Evolutionary conservation across 257 asterid species (phyloP).

Genomic region (Mentha longifolia): DNA sequence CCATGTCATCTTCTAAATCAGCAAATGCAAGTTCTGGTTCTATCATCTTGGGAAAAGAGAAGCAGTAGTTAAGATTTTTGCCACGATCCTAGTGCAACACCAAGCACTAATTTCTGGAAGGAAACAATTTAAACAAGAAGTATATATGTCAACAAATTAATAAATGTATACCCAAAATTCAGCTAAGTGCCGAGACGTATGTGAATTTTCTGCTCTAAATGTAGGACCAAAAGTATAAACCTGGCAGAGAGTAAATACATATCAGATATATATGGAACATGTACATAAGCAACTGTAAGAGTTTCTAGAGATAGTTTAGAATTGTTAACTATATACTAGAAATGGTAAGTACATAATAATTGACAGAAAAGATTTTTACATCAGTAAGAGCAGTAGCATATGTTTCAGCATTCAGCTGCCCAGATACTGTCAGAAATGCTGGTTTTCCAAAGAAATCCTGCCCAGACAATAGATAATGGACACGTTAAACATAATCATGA

Average conservation of each 20-base stretch:
- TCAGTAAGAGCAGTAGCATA: constrained; percentile 96
- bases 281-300: constrained; percentile 17
- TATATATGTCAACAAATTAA: constrained; percentile 7
- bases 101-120: constrained; percentile 8
- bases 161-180: constrained; percentile 82
- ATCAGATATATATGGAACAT: constrained; percentile 26
- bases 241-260: constrained; percentile 47
- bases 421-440: constrained; percentile 95
- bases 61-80: constrained; percentile 33
- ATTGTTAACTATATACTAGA: constrained; percentile 2
- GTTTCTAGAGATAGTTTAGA: constrained; percentile 23
- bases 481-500: constrained; percentile 9
- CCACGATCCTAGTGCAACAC: constrained; percentile 18
- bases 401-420: constrained; percentile 98
- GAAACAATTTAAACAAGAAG: constrained; percentile 1
- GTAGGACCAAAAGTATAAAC: constrained; percentile 99
- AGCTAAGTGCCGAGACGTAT: constrained; percentile 95
- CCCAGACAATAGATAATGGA: constrained; percentile 30
- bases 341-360: constrained; percentile 7
- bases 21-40: constrained; percentile 99
- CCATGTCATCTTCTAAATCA: constrained; percentile 98
- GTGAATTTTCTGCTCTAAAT: constrained; percentile 96
- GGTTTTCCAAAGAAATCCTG: constrained; percentile 99
- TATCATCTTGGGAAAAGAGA: constrained; percentile 72
- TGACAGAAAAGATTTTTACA: constrained; percentile 49